Conservation (phyloP, 345 rosid species). For the Sisymbrium altissimum region DNA sequence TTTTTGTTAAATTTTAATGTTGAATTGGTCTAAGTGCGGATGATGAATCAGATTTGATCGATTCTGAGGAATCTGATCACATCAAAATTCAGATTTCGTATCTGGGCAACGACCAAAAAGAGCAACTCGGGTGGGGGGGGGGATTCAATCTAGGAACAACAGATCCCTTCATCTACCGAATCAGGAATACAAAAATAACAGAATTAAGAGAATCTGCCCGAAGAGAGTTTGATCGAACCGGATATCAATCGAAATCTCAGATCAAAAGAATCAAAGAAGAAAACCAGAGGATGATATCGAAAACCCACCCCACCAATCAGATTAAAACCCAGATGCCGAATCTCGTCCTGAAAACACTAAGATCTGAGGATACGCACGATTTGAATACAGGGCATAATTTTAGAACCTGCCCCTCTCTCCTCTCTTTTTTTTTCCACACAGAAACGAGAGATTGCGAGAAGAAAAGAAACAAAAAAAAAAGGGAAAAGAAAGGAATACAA, state of each 20-base stretch:
- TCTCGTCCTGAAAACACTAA: conserved; percentile 47
- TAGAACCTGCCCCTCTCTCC: conserved; percentile 51
- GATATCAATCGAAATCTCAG: conserved; percentile 26
- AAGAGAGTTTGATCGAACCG: background rate
- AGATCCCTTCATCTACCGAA: conserved; percentile 60
- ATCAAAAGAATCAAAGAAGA: conserved; percentile 47
- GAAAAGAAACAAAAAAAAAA: too few relatives aligned
- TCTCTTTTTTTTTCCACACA: too few relatives aligned
- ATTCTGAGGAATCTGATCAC: conserved; percentile 19
- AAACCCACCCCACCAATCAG: conserved; percentile 78
- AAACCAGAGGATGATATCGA: conserved; percentile 33
- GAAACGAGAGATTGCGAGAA: background rate
- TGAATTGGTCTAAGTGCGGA: background rate
- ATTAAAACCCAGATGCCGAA: conserved; percentile 66
- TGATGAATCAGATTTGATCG: background rate
- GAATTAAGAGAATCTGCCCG: conserved; percentile 40
- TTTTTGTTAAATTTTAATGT: too few relatives aligned
- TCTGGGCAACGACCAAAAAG: conserved; percentile 17
- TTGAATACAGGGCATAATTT: conserved; percentile 52
- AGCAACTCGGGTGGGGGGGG: too few relatives aligned
- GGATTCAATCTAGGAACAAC: conserved; percentile 46
- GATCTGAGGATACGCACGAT: conserved; percentile 72
- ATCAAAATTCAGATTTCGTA: conserved; percentile 29
- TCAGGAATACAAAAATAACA: conserved; percentile 26
- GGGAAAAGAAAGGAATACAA: background rate